A percentile compares a stretch with the other conserved stretches of the same genome.
Conservation (phyloP, 2,329 filamentous ascomycete species). For the Neurospora sp. region DNA sequence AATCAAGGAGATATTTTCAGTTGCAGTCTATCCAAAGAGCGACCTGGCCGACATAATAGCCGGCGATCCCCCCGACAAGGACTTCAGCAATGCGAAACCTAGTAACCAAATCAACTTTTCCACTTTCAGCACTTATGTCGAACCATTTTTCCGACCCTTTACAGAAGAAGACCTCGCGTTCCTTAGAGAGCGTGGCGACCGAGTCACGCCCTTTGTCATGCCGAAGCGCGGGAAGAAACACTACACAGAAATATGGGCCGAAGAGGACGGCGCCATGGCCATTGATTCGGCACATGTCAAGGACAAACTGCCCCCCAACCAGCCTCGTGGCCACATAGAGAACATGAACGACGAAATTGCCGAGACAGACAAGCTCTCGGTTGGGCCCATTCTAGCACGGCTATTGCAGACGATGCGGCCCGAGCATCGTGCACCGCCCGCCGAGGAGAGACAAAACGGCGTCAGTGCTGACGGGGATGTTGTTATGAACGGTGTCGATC, state of each 20-base stretch:
- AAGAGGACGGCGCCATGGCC: conserved; percentile 76
- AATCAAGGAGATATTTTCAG: conserved; percentile 78
- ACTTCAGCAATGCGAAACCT: conserved; percentile 91
- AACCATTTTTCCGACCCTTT: conserved; percentile 81
- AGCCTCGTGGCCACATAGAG: conserved; percentile 76
- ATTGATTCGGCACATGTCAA: conserved; percentile 52
- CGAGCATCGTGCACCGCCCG: conserved; percentile 48
- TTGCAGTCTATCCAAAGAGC: conserved; percentile 69
- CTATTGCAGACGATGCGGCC: conserved; percentile 73
- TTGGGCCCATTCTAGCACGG: conserved; percentile 75
- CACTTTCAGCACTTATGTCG: conserved; percentile 86
- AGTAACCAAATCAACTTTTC: conserved; percentile 88
- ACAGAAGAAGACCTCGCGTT: conserved; percentile 93
- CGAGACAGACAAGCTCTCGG: conserved; percentile 81
- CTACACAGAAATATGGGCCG: conserved; percentile 86
- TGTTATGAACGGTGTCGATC: conserved; percentile 42
- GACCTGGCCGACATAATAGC: conserved; percentile 80
- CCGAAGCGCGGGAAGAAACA: conserved; percentile 74
- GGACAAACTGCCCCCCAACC: conserved; percentile 66
- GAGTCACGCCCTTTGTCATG: conserved; percentile 73
- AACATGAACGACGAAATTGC: conserved; percentile 77
- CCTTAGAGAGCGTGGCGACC: conserved; percentile 79
- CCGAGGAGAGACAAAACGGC: conserved; percentile 51
- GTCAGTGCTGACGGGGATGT: conserved; percentile 39
- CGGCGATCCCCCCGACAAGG: conserved; percentile 81